Evolutionary conservation across 345 rosid species (phyloP).

Genomic region (Salix koriyanagi): DNA sequence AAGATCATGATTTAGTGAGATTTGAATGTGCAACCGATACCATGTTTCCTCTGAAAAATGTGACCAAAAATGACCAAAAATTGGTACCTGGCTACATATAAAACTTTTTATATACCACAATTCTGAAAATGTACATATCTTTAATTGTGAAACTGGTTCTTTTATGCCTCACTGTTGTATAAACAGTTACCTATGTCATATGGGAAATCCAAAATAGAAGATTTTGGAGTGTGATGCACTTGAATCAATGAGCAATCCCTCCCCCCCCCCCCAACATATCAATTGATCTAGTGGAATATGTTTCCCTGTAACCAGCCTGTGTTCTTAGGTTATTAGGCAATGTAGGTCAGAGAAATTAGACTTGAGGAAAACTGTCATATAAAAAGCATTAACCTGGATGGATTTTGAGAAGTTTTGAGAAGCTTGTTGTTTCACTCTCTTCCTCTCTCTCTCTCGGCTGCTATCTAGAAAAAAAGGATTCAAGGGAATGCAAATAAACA

Average conservation of each 20-base stretch:
- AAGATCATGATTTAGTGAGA: neutral
- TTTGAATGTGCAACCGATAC: neutral
- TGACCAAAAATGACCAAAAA: neutral
- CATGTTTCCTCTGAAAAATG: neutral
- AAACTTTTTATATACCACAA: neutral
- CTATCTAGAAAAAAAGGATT: neutral
- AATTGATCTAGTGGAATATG: neutral
- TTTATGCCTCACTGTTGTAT: neutral
- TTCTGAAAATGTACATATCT: neutral
- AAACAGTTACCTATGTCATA: neutral
- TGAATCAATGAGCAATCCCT: neutral
- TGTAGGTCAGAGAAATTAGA: neutral
- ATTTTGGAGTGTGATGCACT: neutral
- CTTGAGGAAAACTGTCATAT: neutral
- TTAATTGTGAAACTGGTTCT: neutral
- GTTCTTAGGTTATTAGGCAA: neutral
- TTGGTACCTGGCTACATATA: neutral
- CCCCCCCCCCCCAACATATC: neutral
- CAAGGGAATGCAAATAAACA: neutral
- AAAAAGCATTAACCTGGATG: neutral
- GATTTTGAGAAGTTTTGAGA: neutral
- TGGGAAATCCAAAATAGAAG: too few relatives aligned
- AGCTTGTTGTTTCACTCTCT: neutral
- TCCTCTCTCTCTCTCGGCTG: neutral
- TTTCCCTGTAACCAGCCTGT: neutral